Base-by-base conservation (phyloP, 2,329 filamentous ascomycete genomes). In the Scedosporium apiospermum region DNA sequence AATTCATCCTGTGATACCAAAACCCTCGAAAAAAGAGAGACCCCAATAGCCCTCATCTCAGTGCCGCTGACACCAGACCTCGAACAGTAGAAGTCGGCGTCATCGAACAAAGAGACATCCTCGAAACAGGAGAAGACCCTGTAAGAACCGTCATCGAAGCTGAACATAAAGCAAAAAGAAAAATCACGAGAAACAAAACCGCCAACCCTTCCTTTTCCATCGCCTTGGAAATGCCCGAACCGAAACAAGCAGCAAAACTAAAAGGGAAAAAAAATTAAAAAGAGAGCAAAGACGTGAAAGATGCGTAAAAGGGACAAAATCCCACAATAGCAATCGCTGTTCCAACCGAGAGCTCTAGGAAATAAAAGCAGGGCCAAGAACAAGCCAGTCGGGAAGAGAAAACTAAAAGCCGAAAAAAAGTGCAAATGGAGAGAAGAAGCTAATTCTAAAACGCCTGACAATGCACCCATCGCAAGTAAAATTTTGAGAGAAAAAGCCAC, bases 281-380 rank as follows among this genome's bases (percentile, higher is more conserved):
- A 30, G 14, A 27, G 38, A 38, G 12, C 21, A 16, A 58, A 58
- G 26, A 38, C 27, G 27, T n/a, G 38, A 58, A 58, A 58, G 27
- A 18, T 34, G 57, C 27, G 27, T 34, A 27, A 58, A 41, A 18
- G 18, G 18, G 14, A 46, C 42, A 46, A 16, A 46, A 46, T n/a
- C 49, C 23, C 18, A 53, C 49, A 53, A 18, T 21, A 12, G 49
- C 21, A 46, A 18, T 46, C 42, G 16, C 14, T 27, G 49, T 26
- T 53, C 49, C 49, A 26, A 26, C 21, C 49, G 23, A 53, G 21
- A 12, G 23, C 23, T 53, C 49, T 53, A 53, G 49, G 49, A 53
- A 21, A 53, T 21, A n/a, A 53, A n/a, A 18, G 14, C 23, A 14
- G 68, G 70, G 69, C 68, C 69, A 66, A 65, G 64, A 34, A 34